Base-by-base conservation (phyloP, 257 asterid species). In the Cinchona pubescens region DNA sequence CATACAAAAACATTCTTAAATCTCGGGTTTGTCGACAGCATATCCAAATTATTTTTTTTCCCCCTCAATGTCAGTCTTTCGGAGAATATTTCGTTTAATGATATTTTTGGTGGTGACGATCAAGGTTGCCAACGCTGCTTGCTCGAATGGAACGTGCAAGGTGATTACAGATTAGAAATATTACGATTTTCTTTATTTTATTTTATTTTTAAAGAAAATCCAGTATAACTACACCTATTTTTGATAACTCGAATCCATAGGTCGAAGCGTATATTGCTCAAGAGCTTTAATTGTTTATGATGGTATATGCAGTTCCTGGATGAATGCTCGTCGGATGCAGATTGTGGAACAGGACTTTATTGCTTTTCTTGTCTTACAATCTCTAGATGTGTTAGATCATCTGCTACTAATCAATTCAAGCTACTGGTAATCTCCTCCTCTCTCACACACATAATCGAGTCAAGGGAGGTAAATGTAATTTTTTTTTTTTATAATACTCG, bases 371-470 rank as follows among this genome's bases (percentile, higher is more conserved):
- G 98, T 65, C 43, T 81, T 27, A 79, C 87, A 12, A 88, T 88
- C 58, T 48, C 87, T 29, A 77, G 65, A 76, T 93, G 98, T 74
- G 91, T 93, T 66, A 71, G 98, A 84, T 84, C 93, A 81, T 84
- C 89, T 13, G 89, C 92, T 62, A 91, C 97, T 1, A 71, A 87
- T 32, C 93, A 81, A 69, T 90, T 91, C 90, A 80, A 45, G 29
- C n/a, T 93, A 60, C 63, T 91, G 86, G 97, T 92, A 75, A 35
- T 72, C 71, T 46, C 72, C 72, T 79, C 53, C 74, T 59, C 69
- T 65, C 70, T 19, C 49, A 62, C 42, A 7, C 27, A 34, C 29
- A 34, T 14, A 63, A 63, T 16, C 45, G n/a, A n/a, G n/a, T n/a
- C n/a, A n/a, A n/a, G n/a, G n/a, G n/a, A n/a, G n/a, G n/a, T n/a